Evolutionary conservation across 2,329 filamentous ascomycete genomes (phyloP).

Genomic region (Colletotrichum scovillei): DNA sequence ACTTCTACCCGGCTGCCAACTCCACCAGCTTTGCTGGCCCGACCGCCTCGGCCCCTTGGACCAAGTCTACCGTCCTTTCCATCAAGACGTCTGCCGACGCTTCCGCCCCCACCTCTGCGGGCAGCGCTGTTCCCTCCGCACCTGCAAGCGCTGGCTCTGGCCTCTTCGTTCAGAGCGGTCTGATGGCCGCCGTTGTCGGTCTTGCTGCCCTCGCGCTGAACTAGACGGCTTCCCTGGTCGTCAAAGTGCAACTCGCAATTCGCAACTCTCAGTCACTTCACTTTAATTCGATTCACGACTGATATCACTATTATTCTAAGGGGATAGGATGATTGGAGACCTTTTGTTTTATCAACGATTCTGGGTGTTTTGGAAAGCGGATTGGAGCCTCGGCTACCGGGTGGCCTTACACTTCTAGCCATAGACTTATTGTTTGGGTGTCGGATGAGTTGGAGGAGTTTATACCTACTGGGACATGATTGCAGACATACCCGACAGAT

Average conservation of each 20-base stretch:
- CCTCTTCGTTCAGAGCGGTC: slow-evolving; percentile 52
- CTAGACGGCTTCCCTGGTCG: neutral
- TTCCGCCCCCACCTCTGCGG: slow-evolving; percentile 30
- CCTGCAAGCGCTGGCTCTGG: slow-evolving; percentile 46
- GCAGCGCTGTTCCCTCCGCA: slow-evolving; percentile 39
- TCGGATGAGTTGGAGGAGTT: slow-evolving; percentile 20
- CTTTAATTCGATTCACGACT: slow-evolving; percentile 33
- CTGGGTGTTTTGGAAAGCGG: slow-evolving; percentile 8
- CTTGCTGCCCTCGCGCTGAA: slow-evolving; percentile 53
- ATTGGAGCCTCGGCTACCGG: slow-evolving; percentile 32
- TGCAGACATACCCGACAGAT: slow-evolving; percentile 30
- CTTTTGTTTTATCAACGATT: slow-evolving; percentile 25
- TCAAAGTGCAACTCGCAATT: neutral
- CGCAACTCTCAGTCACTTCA: slow-evolving; percentile 17
- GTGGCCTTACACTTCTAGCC: slow-evolving; percentile 35
- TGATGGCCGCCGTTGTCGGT: slow-evolving; percentile 52
- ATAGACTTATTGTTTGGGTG: slow-evolving; percentile 21
- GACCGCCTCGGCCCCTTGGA: slow-evolving; percentile 40
- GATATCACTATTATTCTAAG: slow-evolving; percentile 40
- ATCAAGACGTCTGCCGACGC: slow-evolving; percentile 33
- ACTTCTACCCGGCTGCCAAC: slow-evolving; percentile 48
- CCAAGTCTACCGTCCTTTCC: slow-evolving; percentile 39
- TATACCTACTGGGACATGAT: slow-evolving; percentile 28
- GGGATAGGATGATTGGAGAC: slow-evolving; percentile 42
- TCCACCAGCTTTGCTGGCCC: slow-evolving; percentile 43